These are phyloP conservation scores for Penicillium salamii DNA, from an alignment of 495 filamentous ascomycete genomes.

Conservation along the genomic window DNA sequence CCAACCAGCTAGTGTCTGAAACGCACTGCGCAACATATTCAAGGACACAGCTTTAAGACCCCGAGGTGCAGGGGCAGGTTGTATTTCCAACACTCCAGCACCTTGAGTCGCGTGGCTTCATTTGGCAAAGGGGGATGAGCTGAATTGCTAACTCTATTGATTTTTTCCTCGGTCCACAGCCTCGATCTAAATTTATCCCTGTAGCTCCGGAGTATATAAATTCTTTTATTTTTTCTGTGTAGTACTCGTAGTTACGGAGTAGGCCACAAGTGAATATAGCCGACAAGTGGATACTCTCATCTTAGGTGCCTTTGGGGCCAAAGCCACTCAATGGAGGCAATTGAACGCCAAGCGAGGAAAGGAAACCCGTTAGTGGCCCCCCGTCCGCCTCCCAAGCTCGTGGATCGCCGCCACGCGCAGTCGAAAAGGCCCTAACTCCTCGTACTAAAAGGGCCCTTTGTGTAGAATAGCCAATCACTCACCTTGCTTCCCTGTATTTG, in stretches of 20 bases:
- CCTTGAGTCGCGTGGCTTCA: slow-evolving; percentile 3
- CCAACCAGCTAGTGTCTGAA: slow-evolving; percentile 1
- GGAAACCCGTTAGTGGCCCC: slow-evolving; percentile 1
- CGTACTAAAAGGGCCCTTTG: too few relatives aligned
- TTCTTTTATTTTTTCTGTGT: too few relatives aligned
- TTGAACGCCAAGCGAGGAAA: slow-evolving; percentile 7
- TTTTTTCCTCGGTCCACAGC: too few relatives aligned
- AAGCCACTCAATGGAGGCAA: slow-evolving; percentile 1
- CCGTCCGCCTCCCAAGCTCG: neutral
- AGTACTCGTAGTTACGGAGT: too few relatives aligned
- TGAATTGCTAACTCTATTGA: too few relatives aligned
- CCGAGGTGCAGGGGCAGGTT: slow-evolving; percentile 3
- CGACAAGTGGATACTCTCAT: slow-evolving; percentile 2
- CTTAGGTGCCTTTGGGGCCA: neutral
- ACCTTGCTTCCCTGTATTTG: slow-evolving; percentile 9
- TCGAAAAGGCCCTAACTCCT: neutral
- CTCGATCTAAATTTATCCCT: slow-evolving; percentile 1
- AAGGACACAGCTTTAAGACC: neutral
- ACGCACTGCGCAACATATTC: neutral
- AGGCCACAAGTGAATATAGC: neutral
- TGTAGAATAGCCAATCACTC: neutral
- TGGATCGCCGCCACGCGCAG: slow-evolving; percentile 6
- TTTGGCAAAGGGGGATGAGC: too few relatives aligned
- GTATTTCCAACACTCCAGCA: neutral
- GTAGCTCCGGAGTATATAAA: too few relatives aligned